phyloP scores from a whole-genome alignment of 768 basidiomycete genomes.

The Boletus pseudopeckii region DNA sequence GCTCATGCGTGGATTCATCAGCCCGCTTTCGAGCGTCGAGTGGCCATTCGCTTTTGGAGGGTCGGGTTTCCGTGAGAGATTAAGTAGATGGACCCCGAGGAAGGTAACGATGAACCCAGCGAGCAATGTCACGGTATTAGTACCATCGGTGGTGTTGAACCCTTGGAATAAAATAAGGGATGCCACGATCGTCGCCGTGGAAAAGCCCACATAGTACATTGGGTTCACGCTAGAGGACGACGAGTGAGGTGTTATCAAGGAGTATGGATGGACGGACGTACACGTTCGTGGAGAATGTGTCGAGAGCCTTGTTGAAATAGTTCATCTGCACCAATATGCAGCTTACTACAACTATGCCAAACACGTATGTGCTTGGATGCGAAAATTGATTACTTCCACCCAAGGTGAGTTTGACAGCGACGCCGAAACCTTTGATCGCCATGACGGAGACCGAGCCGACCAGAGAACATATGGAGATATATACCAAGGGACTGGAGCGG shows the following conservation, averaged over 20 bases:
- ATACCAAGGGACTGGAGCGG: slow-evolving; percentile 83
- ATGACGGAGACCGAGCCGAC: slow-evolving; percentile 97
- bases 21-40: slow-evolving; percentile 57
- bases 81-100: slow-evolving; percentile 94
- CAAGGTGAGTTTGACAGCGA: slow-evolving; percentile 92
- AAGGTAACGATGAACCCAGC: slow-evolving; percentile 91
- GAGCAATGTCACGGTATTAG: slow-evolving; percentile 83
- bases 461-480: slow-evolving; percentile 94
- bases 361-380: slow-evolving; percentile 94
- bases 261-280: slow-evolving; percentile 40
- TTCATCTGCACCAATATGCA: slow-evolving; percentile 95
- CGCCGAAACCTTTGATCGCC: slow-evolving; percentile 98
- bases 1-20: slow-evolving; percentile 77
- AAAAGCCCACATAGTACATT: slow-evolving; percentile 97
- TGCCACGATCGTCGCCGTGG: slow-evolving; percentile 87
- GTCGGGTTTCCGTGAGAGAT: slow-evolving; percentile 65
- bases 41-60: slow-evolving; percentile 43
- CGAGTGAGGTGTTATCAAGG: not conserved
- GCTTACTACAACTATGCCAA: slow-evolving; percentile 72
- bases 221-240: slow-evolving; percentile 75
- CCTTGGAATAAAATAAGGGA: slow-evolving; percentile 97
- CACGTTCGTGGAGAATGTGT: slow-evolving; percentile 97
- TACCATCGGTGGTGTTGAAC: slow-evolving; percentile 82
- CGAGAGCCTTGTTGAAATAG: slow-evolving; percentile 97
- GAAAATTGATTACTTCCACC: slow-evolving; percentile 93